Evolutionary conservation across 192 early-diverging fungal genomes (phyloP).

Genomic region (Coemansia sp.): DNA sequence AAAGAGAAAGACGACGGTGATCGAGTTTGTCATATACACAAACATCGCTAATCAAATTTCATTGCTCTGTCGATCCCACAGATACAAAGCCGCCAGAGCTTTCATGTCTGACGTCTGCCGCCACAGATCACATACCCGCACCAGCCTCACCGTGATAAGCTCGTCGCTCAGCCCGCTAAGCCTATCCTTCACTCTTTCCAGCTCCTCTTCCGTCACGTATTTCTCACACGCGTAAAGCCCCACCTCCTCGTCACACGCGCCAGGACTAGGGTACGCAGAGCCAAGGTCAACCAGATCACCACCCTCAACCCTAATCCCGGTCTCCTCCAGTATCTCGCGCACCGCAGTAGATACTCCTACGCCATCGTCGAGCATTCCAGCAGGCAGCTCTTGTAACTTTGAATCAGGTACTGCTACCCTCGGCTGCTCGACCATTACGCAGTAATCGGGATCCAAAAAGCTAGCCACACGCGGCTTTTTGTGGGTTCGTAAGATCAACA

Average conservation of each 20-base stretch:
- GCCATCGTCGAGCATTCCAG: conserved; percentile 80
- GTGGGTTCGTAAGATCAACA: conserved; percentile 63
- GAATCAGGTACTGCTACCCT: conserved; percentile 67
- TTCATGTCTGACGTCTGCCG: conserved; percentile 72
- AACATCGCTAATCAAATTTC: not conserved
- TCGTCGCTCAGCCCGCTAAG: conserved; percentile 79
- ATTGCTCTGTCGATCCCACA: conserved; percentile 47
- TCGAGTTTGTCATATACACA: conserved; percentile 35
- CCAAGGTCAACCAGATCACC: conserved; percentile 67
- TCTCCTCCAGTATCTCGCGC: conserved; percentile 82
- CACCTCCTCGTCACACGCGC: conserved; percentile 82
- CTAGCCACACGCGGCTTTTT: not conserved
- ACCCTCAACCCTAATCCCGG: conserved; percentile 66
- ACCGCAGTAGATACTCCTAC: conserved; percentile 66
- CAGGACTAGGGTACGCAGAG: conserved; percentile 73
- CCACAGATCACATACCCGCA: conserved; percentile 68
- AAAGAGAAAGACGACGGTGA: not conserved
- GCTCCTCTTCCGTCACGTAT: conserved; percentile 51
- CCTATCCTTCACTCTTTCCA: conserved; percentile 64
- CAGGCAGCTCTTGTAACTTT: conserved; percentile 75
- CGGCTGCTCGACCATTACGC: conserved; percentile 76
- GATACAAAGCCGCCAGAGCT: conserved; percentile 64
- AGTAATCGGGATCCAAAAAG: conserved; percentile 51
- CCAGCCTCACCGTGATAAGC: conserved; percentile 69
- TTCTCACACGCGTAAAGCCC: conserved; percentile 73